Conservation (phyloP, 805 yeast species). For the Wickerhamomyces ciferrii region DNA sequence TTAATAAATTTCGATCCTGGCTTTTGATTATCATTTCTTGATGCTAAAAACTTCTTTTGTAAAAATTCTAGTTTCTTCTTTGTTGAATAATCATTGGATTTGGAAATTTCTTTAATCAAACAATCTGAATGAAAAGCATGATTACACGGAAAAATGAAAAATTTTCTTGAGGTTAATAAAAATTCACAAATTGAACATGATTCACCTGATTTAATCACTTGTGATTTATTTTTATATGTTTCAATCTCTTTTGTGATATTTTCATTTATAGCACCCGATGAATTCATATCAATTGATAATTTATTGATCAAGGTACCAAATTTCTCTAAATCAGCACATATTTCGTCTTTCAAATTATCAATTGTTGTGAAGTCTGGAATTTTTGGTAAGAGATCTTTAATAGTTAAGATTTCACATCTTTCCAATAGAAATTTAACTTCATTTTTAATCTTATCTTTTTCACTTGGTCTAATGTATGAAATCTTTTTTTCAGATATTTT, state of each 20-base stretch:
- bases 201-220: constrained; percentile 76
- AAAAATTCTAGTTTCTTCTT: constrained; percentile 57
- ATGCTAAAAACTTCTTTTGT: constrained; percentile 26
- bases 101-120: constrained; percentile 53
- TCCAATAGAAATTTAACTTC: constrained; percentile 31
- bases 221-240: constrained; percentile 46
- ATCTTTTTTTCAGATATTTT: constrained; percentile 39
- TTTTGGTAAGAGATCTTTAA: constrained; percentile 78
- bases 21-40: constrained; percentile 15
- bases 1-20: constrained; percentile 21
- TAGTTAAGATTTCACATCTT: constrained; percentile 47
- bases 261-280: constrained; percentile 56
- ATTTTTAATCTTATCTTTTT: constrained; percentile 21
- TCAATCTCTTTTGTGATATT: constrained; percentile 58
- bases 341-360: constrained; percentile 78
- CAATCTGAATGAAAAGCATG: constrained; percentile 92
- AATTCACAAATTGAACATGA: constrained; percentile 71
- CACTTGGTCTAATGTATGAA: constrained; percentile 15
- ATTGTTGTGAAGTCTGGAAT: constrained; percentile 82
- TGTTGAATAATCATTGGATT: constrained; percentile 61
- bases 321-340: constrained; percentile 71
- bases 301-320: constrained; percentile 63
- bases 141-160: constrained; percentile 81
- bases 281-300: constrained; percentile 70
- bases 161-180: constrained; percentile 66